Percentiles rank a stretch among this genome's conserved stretches.
phyloP scores from a whole-genome alignment of 352 stramenopile species.

The Globisporangium cederbergense region DNA sequence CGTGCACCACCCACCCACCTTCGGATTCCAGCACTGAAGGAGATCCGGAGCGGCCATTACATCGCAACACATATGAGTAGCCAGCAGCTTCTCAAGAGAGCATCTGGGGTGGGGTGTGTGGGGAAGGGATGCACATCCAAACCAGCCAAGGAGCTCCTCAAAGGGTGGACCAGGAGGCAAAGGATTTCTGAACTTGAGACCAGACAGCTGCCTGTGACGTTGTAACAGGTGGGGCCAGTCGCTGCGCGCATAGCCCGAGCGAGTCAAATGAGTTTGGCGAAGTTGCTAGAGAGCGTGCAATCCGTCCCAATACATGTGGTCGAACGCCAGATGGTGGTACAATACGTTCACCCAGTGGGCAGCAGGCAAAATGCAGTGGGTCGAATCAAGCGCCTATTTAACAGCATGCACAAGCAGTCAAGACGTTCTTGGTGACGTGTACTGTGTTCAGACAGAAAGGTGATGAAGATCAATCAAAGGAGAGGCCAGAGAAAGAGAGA shows the following conservation, averaged over 20 bases:
- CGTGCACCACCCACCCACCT: background rate
- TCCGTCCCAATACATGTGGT: background rate
- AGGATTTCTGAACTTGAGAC: conserved; percentile 1
- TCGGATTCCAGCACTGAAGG: background rate
- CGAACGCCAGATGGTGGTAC: background rate
- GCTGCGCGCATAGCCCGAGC: background rate
- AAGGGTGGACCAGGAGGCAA: background rate
- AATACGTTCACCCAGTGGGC: no score
- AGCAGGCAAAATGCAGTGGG: background rate
- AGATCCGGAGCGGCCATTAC: conserved; percentile 7
- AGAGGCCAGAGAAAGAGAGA: background rate
- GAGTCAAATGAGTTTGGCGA: background rate
- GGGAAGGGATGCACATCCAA: background rate
- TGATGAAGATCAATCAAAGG: no score
- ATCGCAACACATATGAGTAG: background rate
- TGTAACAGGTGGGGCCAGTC: conserved; percentile 1
- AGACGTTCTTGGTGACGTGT: background rate
- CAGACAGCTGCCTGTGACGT: background rate
- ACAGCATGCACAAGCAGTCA: background rate
- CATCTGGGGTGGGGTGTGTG: background rate
- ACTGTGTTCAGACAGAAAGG: no score
- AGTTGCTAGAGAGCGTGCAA: background rate
- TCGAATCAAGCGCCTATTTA: background rate
- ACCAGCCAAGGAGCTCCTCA: background rate
- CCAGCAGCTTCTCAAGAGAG: conserved; percentile 7